Evolutionary conservation across 306 rosid species (phyloP), one percentile per base, ranked within the genome.

Genomic region (Cucurbita maxima): DNA sequence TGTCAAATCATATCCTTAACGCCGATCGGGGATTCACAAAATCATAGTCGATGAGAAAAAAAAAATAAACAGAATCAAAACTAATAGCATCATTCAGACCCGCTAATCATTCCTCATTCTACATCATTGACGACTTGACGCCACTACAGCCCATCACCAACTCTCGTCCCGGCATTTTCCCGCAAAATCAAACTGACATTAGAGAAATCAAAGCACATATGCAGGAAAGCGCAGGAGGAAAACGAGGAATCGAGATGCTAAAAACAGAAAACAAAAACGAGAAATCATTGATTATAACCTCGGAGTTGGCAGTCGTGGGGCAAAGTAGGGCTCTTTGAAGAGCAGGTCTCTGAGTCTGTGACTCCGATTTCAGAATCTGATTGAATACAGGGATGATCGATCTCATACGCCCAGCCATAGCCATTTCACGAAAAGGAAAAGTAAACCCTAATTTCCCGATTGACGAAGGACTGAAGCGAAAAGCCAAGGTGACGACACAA

Each of bases 341-440:
- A 53, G 75, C 70, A 16, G 70, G 25, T 25, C 25, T 71, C 59
- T 51, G 75, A 22, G n/a, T 51, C 14, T 2, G 59, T 7, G 75
- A 71, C 14, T 71, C 75, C 22, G 75, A 71, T 71, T 71, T 71
- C 58, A 71, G 59, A 50, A 71, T 25, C 47, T 71, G 57, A 53
- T 53, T 71, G 75, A 71, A 53, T 36, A 14, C 60, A 51, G 75
- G 44, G 44, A 71, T 15, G 75, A 50, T 47, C 59, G 60, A 71
- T 71, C 75, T 51, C 60, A 34, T 15, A 16, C 75, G 75, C 45
- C 58, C 75, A 50, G 75, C 58, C 43, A 51, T 13, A 53, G 75
- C 75, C 75, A 71, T 71, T 71, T 22, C 59, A 15, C 59, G 9
- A 34, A 13, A 8, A 38, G 45, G 47, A 51, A 50, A 15, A 25